A percentile compares a stretch with the other conserved stretches of the same genome.
Evolutionary conservation across 2,329 filamentous ascomycete genomes (phyloP).

Genomic region (Pseudomassariella vexata): DNA sequence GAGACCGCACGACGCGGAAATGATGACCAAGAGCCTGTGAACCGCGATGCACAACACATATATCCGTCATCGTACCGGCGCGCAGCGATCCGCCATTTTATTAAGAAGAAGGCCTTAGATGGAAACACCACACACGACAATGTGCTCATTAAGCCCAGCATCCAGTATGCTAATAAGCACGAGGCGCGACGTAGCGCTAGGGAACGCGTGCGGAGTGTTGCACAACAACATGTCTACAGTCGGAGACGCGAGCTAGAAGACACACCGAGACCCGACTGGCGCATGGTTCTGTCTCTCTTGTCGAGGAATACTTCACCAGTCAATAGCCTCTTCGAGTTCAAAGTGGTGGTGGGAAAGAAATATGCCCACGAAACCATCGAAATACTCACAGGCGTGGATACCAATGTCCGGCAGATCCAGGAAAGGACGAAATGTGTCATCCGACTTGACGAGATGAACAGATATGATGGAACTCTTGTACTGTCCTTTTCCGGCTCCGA

Average conservation of each 20-base stretch:
- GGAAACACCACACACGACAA: conserved; percentile 6
- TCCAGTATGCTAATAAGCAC: conserved; percentile 10
- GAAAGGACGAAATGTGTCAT: conserved; percentile 18
- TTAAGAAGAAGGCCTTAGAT: conserved; percentile 8
- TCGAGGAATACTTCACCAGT: conserved; percentile 17
- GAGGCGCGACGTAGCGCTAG: conserved; percentile 11
- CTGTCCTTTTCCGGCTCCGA: conserved; percentile 20
- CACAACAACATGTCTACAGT: conserved; percentile 15
- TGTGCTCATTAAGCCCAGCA: conserved; percentile 10
- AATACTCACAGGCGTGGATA: conserved; percentile 15
- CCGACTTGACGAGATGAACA: conserved; percentile 13
- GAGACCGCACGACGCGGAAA: too few species aligned
- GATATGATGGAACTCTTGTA: conserved; percentile 11
- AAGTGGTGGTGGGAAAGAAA: conserved; percentile 18
- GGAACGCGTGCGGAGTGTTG: conserved; percentile 12
- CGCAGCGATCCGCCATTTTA: conserved; percentile 6
- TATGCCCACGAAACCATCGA: conserved; percentile 15
- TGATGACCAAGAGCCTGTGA: too few species aligned
- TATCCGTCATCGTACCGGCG: conserved; percentile 9
- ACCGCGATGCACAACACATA: too few species aligned
- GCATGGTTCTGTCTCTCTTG: conserved; percentile 16
- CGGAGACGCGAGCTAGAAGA: conserved; percentile 3
- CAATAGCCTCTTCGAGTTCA: conserved; percentile 17
- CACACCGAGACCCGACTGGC: conserved; percentile 12
- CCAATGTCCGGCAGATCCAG: conserved; percentile 15